These are phyloP conservation scores for Yamadazyma paraphyllophila DNA, from an alignment of 805 yeast species.

Conservation along the genomic window DNA sequence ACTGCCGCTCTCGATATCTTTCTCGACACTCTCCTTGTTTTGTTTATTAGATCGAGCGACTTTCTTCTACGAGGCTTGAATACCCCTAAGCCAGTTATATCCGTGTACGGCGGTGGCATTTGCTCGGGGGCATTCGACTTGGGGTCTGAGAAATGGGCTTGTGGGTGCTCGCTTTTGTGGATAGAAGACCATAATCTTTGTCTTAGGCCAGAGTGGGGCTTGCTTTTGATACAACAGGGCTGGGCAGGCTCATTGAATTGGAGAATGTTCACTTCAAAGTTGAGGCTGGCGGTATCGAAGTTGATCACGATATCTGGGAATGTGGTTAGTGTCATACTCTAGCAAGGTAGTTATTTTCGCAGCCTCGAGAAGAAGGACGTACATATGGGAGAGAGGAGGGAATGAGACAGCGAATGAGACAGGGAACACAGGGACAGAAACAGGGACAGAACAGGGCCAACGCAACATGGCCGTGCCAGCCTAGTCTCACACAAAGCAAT, in stretches of 20 bases:
- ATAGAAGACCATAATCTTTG: background rate
- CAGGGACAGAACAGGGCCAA: no score
- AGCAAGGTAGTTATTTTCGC: slow-evolving; percentile 8
- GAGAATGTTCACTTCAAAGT: slow-evolving; percentile 3
- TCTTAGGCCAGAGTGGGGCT: background rate
- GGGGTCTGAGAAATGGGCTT: background rate
- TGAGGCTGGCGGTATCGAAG: slow-evolving; percentile 8
- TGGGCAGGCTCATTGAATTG: background rate
- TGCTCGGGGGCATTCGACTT: background rate
- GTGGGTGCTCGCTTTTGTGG: background rate
- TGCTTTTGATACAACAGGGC: background rate
- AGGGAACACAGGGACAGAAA: background rate
- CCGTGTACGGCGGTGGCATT: background rate
- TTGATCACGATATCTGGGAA: slow-evolving; percentile 1
- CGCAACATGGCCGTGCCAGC: no score
- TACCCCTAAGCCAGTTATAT: background rate
- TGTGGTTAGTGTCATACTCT: background rate
- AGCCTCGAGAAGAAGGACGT: slow-evolving; percentile 1
- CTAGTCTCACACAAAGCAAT: no score
- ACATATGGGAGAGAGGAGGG: no score
- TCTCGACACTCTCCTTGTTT: background rate
- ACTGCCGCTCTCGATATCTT: background rate
- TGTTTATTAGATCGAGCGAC: background rate
- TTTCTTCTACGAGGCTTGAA: background rate
- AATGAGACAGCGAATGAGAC: no score